Base-by-base conservation (phyloP, 192 early-diverging fungal species). In the Thoreauomyces humboldtii region DNA sequence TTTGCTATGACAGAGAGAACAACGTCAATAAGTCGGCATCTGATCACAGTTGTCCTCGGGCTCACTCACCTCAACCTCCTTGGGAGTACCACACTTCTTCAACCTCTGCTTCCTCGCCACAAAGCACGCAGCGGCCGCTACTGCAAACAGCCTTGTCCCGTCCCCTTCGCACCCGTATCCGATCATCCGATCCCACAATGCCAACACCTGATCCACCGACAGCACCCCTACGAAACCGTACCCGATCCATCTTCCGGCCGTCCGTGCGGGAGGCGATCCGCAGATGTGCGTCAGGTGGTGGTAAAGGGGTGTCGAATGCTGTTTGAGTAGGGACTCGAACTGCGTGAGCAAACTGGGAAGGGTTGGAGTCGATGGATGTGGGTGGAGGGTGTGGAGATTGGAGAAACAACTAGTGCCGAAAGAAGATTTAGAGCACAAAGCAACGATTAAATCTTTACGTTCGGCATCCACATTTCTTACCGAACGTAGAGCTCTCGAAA, bases 131-230 rank as follows among this genome's bases (percentile, higher is more conserved):
- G 65, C 81, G 1, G 74, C 74, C 4, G 67, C 70, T 27, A 64
- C 73, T 21, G 73, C 65, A 14, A 74, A 61, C 17, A 78, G 19
- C 4, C 41, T 59, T 4, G 81, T 33, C 29, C 79, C 46, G 24
- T 75, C 67, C 22, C 67, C 38, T 17, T 78, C 79, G 15, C 25
- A 31, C 29, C 50, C 50, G 73, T 63, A 85, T 1, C 69, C 83
- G 31, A 85, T 29, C 28, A 85, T 71, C 29, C 83, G 72, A 51
- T 85, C 83, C 83, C 83, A 85, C 24, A 85, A 38, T 24, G 76
- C 44, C n/a, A 85, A 48, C 0, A 81, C 73, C 65, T 85, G 83
- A 31, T 80, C 81, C 17, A 77, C 60, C 25, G 83, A 79, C 36
- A 85, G 55, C 6, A 84, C 71, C 2, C 81, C 81, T 4, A 85